These are phyloP conservation scores for Moniliophthora roreri DNA, from an alignment of 1,284 basidiomycete species.

Conservation along the genomic window DNA sequence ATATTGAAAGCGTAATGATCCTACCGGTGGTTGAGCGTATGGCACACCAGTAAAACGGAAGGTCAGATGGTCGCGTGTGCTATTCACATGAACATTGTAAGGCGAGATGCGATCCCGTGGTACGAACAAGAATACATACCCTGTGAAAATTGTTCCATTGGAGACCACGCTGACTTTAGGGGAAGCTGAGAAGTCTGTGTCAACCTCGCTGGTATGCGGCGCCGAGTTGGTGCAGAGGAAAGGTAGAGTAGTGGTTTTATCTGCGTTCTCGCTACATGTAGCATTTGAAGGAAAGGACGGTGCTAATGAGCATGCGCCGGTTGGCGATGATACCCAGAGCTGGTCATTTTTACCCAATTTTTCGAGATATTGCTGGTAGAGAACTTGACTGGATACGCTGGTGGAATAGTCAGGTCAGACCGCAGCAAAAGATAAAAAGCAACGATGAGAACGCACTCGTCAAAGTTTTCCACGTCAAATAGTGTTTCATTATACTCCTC, in stretches of 20 bases:
- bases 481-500: slow-evolving; percentile 19
- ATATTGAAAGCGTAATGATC: slow-evolving; percentile 21
- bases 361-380: no score
- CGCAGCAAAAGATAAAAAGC: not conserved
- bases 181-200: slow-evolving; percentile 19
- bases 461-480: slow-evolving; percentile 5
- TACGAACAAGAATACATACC: not conserved
- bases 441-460: not conserved
- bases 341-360: no score
- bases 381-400: slow-evolving; percentile 13
- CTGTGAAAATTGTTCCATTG: slow-evolving; percentile 15
- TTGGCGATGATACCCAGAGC: not conserved
- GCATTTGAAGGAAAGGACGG: not conserved
- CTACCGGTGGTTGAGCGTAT: slow-evolving; percentile 21
- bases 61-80: slow-evolving; percentile 20
- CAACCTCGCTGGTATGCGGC: slow-evolving; percentile 19
- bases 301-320: not conserved
- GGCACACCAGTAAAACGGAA: slow-evolving; percentile 24
- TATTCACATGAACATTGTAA: not conserved
- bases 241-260: slow-evolving; percentile 3
- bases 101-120: not conserved
- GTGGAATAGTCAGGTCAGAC: not conserved
- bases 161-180: slow-evolving; percentile 16
- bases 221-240: slow-evolving; percentile 23
- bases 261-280: not conserved